Evolutionary conservation across 1,139 yeast species (phyloP).

Genomic region (Pichia sp.): DNA sequence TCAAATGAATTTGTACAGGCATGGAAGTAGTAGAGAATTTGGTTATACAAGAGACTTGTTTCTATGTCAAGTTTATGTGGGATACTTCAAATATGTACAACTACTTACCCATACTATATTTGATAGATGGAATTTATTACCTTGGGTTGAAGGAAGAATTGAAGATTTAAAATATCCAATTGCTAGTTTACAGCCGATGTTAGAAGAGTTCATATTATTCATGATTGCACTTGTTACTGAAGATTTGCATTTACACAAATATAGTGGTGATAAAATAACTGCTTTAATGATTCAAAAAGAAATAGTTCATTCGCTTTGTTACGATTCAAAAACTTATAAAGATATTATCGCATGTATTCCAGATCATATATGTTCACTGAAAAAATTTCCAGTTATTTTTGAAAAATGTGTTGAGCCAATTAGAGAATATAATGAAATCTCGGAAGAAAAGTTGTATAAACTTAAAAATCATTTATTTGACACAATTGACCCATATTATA

Average conservation of each 20-base stretch:
- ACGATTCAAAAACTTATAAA: constrained; percentile 65
- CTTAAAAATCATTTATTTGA: constrained; percentile 30
- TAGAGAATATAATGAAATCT: constrained; percentile 23
- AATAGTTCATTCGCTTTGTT: constrained; percentile 71
- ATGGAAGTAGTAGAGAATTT: constrained; percentile 75
- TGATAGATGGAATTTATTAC: constrained; percentile 58
- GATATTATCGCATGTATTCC: constrained; percentile 66
- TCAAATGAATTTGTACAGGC: constrained; percentile 74
- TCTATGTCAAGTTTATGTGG: constrained; percentile 61
- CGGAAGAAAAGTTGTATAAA: constrained; percentile 29
- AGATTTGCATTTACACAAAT: constrained; percentile 50
- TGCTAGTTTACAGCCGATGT: constrained; percentile 39
- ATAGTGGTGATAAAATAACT: constrained; percentile 44
- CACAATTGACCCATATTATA: constrained; percentile 45
- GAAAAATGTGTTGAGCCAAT: constrained; percentile 31
- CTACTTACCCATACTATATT: constrained; percentile 54
- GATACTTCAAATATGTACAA: constrained; percentile 47
- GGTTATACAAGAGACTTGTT: constrained; percentile 75
- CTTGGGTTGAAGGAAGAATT: constrained; percentile 43
- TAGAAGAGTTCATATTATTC: constrained; percentile 73
- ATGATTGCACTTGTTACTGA: constrained; percentile 68
- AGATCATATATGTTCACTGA: constrained; percentile 66
- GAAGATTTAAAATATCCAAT: constrained; percentile 39
- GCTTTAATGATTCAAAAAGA: constrained; percentile 56
- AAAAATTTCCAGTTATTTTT: constrained; percentile 59